Base-by-base conservation (phyloP, 257 asterid genomes). In the Gardenia jasminoides region DNA sequence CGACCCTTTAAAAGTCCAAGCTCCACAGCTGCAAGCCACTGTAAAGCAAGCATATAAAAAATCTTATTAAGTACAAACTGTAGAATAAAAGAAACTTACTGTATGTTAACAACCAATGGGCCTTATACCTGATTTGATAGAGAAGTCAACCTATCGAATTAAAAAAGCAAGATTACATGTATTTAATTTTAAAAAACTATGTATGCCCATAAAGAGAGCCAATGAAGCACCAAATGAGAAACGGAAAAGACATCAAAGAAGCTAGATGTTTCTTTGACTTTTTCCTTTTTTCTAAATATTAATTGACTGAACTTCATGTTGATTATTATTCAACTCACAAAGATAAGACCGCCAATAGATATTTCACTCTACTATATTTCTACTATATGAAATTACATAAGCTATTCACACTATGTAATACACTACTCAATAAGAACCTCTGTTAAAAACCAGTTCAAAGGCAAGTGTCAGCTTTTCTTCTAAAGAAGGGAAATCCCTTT, bases 11-110 rank as follows among this genome's bases (percentile, higher is more conserved):
- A 82, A 91, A 96, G 93, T 80, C 93, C 99, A 87, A 96, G 95
- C 91, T 96, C 99, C 77, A 91, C 98, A 67, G 98, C 97, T 48
- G 90, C 75, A 70, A 96, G 93, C 99, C 99, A 96, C 98, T 96
- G 85, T 86, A 84, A 68, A 33, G 66, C 67, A 81, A 86, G 80
- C 76, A 79, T 74, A 77, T 75, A 44, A 52, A 77, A 75, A 70
- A 71, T 56, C 48, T 81, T 62, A 66, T 80, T 44, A 76, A 65
- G 75, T 48, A 70, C 26, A 69, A 50, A 66, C 70, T 54, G 48
- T 67, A 44, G 31, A 67, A 76, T 72, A 66, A 22, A 22, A 58
- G 17, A 80, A 69, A 79, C 69, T 69, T 58, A 47, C 47, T 77
- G 70, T 48, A 75, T 41, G n/a, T 13, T n/a, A 33, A 33, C 43